phyloP scores from a whole-genome alignment of 129 eudicot genomes.

The Ambrosia artemisiifolia region DNA sequence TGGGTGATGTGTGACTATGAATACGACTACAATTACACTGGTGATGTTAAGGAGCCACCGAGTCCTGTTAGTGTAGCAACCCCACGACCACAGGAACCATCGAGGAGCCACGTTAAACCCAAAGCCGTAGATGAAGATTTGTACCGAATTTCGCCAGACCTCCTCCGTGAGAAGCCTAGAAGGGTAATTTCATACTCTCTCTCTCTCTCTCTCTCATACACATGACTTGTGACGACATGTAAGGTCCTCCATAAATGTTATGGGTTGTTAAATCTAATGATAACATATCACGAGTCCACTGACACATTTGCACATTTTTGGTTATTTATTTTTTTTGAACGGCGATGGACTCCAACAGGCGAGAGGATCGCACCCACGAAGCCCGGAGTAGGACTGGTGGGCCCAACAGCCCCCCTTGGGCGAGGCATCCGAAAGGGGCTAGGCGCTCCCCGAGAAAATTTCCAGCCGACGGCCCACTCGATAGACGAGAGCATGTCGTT shows the following conservation, averaged over 20 bases:
- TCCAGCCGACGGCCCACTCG: no score
- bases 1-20: constrained; percentile 66
- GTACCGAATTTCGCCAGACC: constrained; percentile 84
- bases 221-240: not conserved
- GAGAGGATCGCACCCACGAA: no score
- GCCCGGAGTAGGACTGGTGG: no score
- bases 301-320: constrained; percentile 27
- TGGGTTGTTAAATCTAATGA: constrained; percentile 3
- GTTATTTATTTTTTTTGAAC: no score
- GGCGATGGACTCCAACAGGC: no score
- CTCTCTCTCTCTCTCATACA: not conserved
- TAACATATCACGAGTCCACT: constrained; percentile 37
- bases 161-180: constrained; percentile 55
- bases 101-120: constrained; percentile 29
- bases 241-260: not conserved
- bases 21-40: constrained; percentile 24
- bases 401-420: no score
- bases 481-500: no score
- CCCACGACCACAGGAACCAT: no score
- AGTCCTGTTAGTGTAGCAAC: constrained; percentile 37
- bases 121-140: constrained; percentile 86
- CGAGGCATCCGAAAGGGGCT: no score
- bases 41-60: constrained; percentile 49
- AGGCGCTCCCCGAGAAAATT: no score
- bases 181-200: constrained; percentile 39